These are phyloP conservation scores for Phoenix dactylifera DNA, from an alignment of 176 grass and related monocot genomes.

Conservation along the genomic window DNA sequence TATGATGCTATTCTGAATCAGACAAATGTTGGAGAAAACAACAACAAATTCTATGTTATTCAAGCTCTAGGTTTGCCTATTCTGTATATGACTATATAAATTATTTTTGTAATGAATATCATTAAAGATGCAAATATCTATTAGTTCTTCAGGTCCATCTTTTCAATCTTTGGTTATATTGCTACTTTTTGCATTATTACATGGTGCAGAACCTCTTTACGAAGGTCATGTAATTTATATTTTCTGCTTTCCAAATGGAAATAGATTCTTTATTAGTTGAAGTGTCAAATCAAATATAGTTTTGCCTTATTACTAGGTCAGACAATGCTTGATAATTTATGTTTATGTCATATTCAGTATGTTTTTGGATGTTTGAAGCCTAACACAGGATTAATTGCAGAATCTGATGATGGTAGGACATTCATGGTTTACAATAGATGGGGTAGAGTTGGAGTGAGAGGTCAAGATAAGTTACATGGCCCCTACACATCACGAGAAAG, in stretches of 20 bases:
- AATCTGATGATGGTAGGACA: constrained; percentile 62
- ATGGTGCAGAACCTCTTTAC: too few relatives aligned
- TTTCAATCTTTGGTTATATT: too few relatives aligned
- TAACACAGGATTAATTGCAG: constrained; percentile 36
- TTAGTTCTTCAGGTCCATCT: too few relatives aligned
- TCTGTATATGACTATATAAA: constrained; percentile 13
- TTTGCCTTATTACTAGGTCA: too few relatives aligned
- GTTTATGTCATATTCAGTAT: too few relatives aligned
- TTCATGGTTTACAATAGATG: constrained; percentile 95
- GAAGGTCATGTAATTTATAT: too few relatives aligned
- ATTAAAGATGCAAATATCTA: too few relatives aligned
- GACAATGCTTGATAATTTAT: too few relatives aligned
- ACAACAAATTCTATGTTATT: constrained; percentile 91
- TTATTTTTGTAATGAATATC: not conserved
- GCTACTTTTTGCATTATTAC: too few relatives aligned
- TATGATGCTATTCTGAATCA: constrained; percentile 93
- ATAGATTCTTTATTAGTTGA: too few relatives aligned
- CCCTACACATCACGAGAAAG: constrained; percentile 42
- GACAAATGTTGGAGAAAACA: constrained; percentile 80
- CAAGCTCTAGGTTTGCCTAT: constrained; percentile 78
- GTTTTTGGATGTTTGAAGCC: not conserved
- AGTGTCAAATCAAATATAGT: too few relatives aligned
- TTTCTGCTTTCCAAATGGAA: too few relatives aligned
- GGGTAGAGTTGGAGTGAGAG: constrained; percentile 80
- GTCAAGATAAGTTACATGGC: constrained; percentile 68